Conservation (phyloP, 1,139 yeast genomes). For the Spathaspora jeffriesii region DNA sequence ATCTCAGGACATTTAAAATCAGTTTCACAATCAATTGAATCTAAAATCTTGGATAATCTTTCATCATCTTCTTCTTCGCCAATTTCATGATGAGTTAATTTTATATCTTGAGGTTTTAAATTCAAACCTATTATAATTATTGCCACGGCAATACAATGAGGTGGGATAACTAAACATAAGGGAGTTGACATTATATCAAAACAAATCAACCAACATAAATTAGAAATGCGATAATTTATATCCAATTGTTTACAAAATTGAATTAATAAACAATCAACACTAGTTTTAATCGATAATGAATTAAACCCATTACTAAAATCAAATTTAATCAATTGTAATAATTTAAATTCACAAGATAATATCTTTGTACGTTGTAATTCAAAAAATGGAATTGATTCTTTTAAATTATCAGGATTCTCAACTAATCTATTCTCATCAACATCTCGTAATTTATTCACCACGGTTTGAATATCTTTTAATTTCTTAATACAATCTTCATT, state of each 20-base stretch:
- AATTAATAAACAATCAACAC: slow-evolving; percentile 67
- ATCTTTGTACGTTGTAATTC: slow-evolving; percentile 57
- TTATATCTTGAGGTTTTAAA: slow-evolving; percentile 38
- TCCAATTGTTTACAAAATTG: slow-evolving; percentile 62
- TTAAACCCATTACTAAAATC: slow-evolving; percentile 62
- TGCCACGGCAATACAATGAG: slow-evolving; percentile 80
- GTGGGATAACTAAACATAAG: slow-evolving; percentile 69
- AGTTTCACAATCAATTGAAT: slow-evolving; percentile 33
- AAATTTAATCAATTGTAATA: slow-evolving; percentile 73
- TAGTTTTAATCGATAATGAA: slow-evolving; percentile 18
- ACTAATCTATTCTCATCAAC: slow-evolving; percentile 21
- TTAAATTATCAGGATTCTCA: slow-evolving; percentile 6
- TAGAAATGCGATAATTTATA: slow-evolving; percentile 45
- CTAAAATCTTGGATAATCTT: slow-evolving; percentile 24
- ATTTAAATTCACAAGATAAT: slow-evolving; percentile 62
- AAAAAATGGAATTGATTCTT: slow-evolving; percentile 20
- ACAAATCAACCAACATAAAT: slow-evolving; percentile 72
- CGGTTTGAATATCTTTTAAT: slow-evolving; percentile 56
- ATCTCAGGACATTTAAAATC: slow-evolving; percentile 50
- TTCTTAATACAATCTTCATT: slow-evolving; percentile 90
- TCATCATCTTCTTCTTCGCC: slow-evolving; percentile 31
- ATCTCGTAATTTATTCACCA: slow-evolving; percentile 43
- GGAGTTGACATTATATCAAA: slow-evolving; percentile 79
- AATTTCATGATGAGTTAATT: slow-evolving; percentile 18
- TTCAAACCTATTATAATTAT: slow-evolving; percentile 46